Percentiles rank a stretch among this genome's conserved stretches.
Evolutionary conservation across 2,329 filamentous ascomycete species (phyloP).

Genomic region (Hypomyces perniciosus): DNA sequence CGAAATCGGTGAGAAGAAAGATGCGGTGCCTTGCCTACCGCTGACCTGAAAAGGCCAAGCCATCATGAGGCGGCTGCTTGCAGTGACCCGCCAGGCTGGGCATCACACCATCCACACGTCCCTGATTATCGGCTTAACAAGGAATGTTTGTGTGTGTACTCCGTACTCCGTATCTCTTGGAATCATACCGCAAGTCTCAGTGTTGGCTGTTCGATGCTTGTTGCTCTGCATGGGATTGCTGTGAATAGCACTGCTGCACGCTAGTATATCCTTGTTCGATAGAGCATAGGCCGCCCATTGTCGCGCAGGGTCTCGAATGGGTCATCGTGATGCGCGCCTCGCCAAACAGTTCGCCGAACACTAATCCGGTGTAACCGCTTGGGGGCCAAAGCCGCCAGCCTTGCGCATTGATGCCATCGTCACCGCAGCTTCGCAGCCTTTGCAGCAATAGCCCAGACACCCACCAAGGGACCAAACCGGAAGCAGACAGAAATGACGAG

Average conservation of each 20-base stretch:
- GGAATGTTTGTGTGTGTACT: no score
- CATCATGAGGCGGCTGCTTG: not conserved
- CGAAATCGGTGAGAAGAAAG: slow-evolving; percentile 7
- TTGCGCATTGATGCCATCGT: no score
- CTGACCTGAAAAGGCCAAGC: not conserved
- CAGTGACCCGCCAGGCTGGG: not conserved
- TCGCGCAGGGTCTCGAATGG: not conserved
- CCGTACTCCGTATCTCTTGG: no score
- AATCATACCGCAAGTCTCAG: no score
- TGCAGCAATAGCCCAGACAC: slow-evolving; percentile 4
- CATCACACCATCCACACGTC: not conserved
- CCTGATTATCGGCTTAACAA: not conserved
- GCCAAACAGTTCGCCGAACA: not conserved
- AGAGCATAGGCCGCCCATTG: not conserved
- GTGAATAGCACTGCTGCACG: not conserved
- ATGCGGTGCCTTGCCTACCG: not conserved
- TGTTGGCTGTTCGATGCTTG: no score
- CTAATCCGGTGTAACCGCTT: no score
- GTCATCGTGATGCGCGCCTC: not conserved
- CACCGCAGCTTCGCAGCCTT: not conserved
- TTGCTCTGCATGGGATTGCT: no score
- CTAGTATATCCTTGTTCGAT: not conserved
- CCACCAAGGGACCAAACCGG: not conserved
- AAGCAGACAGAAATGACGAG: slow-evolving; percentile 5
- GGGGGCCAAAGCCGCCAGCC: no score